Percentiles rank a stretch among this genome's conserved stretches.
Evolutionary conservation across 2,329 filamentous ascomycete species (phyloP).

Genomic region (Fusarium pseudonygamai): DNA sequence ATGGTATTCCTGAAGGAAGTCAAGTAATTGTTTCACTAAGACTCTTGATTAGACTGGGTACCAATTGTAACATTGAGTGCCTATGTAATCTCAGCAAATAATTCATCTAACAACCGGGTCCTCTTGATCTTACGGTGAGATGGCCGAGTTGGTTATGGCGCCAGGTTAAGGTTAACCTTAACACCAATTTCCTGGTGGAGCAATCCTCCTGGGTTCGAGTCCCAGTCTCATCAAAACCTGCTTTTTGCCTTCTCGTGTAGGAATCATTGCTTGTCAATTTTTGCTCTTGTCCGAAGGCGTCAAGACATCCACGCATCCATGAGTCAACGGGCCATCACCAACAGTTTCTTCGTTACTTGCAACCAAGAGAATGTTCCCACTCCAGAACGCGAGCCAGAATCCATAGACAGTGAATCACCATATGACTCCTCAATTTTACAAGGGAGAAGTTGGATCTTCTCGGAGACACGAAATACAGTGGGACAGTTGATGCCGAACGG

Average conservation of each 20-base stretch:
- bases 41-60: neutral
- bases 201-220: conserved; percentile 43
- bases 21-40: neutral
- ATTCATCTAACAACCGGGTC: neutral
- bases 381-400: neutral
- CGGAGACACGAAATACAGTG: neutral
- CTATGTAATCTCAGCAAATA: neutral
- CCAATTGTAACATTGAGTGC: rapidly evolving
- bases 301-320: neutral
- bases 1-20: neutral
- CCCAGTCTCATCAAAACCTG: conserved; percentile 36
- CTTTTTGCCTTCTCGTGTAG: neutral
- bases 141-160: conserved; percentile 42
- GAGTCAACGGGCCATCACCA: neutral
- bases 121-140: conserved; percentile 24
- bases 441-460: neutral
- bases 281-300: neutral
- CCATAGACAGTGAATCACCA: neutral
- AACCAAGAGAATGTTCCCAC: neutral
- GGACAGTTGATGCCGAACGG: neutral
- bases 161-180: conserved; percentile 37
- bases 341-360: neutral
- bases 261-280: neutral
- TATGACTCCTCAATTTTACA: neutral
- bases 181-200: conserved; percentile 40